These are phyloP conservation scores for Kwoniella botswanensis DNA, from an alignment of 768 basidiomycete genomes.

Conservation along the genomic window DNA sequence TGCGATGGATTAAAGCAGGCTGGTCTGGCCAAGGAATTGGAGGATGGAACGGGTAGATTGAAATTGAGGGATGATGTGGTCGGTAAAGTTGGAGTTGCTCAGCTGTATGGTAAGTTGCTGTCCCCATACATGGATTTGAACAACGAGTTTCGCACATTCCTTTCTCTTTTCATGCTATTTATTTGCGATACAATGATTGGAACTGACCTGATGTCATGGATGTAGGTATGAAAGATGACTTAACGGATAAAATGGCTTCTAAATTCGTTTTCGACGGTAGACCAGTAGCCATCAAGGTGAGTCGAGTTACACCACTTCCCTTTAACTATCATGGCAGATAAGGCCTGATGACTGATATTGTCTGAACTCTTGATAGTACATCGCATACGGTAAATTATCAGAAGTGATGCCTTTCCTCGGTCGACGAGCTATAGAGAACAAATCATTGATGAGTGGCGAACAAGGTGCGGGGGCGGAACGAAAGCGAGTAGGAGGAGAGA, in stretches of 20 bases:
- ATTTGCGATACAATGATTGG: neutral
- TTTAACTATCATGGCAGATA: neutral
- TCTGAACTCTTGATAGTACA: conserved; percentile 29
- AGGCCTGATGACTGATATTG: neutral
- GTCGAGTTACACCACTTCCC: neutral
- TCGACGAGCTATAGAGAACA: conserved; percentile 90
- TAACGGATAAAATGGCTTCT: conserved; percentile 72
- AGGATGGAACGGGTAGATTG: conserved; percentile 55
- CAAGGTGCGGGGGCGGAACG: conserved; percentile 72
- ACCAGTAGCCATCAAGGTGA: conserved; percentile 77
- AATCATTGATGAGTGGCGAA: conserved; percentile 73
- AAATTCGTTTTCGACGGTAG: conserved; percentile 62
- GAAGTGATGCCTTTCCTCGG: conserved; percentile 85
- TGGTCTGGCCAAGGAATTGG: conserved; percentile 63
- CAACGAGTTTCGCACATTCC: neutral
- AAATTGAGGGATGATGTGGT: conserved; percentile 65
- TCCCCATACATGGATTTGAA: neutral
- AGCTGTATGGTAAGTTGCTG: conserved; percentile 73
- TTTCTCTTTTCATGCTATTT: neutral
- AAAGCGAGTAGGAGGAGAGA: conserved; percentile 64
- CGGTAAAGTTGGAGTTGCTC: conserved; percentile 74
- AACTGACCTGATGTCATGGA: neutral
- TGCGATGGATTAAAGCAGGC: conserved; percentile 66
- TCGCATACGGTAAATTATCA: conserved; percentile 40
- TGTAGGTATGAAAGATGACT: conserved; percentile 81